A percentile compares a stretch with the other conserved stretches of the same genome.
These are phyloP conservation scores for Ophiocordyceps sinensis DNA, from an alignment of 2,329 filamentous ascomycete genomes.

Conservation along the genomic window DNA sequence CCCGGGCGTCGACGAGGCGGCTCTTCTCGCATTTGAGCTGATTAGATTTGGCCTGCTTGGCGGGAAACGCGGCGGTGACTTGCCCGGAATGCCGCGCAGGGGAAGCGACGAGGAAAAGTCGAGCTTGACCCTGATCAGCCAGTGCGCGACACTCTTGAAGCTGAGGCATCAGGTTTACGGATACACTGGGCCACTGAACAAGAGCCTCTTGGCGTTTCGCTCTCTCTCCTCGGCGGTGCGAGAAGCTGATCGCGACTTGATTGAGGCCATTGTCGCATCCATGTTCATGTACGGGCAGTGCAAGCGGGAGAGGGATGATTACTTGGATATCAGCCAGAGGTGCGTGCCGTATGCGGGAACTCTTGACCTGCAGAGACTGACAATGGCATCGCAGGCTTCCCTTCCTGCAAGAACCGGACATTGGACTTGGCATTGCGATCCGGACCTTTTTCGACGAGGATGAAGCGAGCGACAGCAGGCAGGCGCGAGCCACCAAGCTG, in stretches of 20 bases:
- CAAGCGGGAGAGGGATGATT: conserved; percentile 52
- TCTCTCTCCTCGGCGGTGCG: conserved; percentile 71
- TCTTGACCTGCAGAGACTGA: conserved; percentile 1
- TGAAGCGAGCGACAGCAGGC: conserved; percentile 38
- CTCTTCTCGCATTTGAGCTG: conserved; percentile 75
- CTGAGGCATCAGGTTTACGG: conserved; percentile 73
- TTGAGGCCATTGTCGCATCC: conserved; percentile 68
- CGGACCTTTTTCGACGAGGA: conserved; percentile 69
- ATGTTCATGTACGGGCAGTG: conserved; percentile 73
- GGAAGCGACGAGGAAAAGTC: conserved; percentile 58
- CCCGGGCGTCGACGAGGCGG: conserved; percentile 54
- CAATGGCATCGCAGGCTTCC: conserved; percentile 34
- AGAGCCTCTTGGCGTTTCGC: conserved; percentile 75
- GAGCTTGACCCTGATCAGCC: conserved; percentile 69
- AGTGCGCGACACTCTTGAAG: conserved; percentile 70
- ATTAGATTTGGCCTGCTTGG: conserved; percentile 67
- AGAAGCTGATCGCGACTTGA: conserved; percentile 62
- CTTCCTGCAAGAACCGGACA: conserved; percentile 55
- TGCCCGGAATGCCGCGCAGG: conserved; percentile 40
- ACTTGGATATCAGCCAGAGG: conserved; percentile 56
- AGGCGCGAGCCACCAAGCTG: conserved; percentile 29
- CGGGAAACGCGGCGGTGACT: conserved; percentile 43
- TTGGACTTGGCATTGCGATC: conserved; percentile 63
- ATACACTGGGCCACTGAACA: conserved; percentile 87
- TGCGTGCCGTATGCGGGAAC: neutral